These are phyloP conservation scores for Glonium stellatum DNA, from an alignment of 495 filamentous ascomycete genomes.

Conservation along the genomic window DNA sequence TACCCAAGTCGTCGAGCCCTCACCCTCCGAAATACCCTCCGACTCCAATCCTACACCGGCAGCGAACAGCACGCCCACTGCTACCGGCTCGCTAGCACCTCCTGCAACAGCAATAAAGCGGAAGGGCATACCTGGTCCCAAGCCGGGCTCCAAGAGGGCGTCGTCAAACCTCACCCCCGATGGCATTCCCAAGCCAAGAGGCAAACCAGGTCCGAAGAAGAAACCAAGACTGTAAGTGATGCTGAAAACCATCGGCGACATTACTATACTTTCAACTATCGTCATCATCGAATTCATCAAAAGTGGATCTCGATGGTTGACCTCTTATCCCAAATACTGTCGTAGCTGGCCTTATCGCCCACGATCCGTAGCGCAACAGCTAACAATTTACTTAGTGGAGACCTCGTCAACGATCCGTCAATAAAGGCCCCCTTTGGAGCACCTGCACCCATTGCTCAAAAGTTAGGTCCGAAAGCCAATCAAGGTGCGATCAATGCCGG, in stretches of 20 bases:
- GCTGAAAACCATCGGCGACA: not conserved
- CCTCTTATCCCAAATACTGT: not conserved
- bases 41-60: slow-evolving; percentile 49
- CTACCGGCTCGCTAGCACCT: slow-evolving; percentile 45
- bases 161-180: slow-evolving; percentile 48
- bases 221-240: slow-evolving; percentile 79
- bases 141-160: slow-evolving; percentile 53
- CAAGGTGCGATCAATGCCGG: slow-evolving; percentile 96
- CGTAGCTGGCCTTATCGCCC: not conserved
- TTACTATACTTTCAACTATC: not conserved
- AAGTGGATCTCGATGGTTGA: not conserved
- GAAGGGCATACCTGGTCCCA: slow-evolving; percentile 53
- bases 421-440: slow-evolving; percentile 20
- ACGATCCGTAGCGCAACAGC: slow-evolving; percentile 2
- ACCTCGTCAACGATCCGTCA: slow-evolving; percentile 27
- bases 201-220: slow-evolving; percentile 94
- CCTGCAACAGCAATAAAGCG: slow-evolving; percentile 50
- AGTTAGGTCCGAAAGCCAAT: slow-evolving; percentile 94
- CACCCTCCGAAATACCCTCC: slow-evolving; percentile 48
- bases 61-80: slow-evolving; percentile 45
- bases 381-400: slow-evolving; percentile 18
- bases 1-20: slow-evolving; percentile 45
- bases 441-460: slow-evolving; percentile 46
- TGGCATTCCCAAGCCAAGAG: slow-evolving; percentile 56
- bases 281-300: not conserved